Evolutionary conservation across 257 asterid genomes (phyloP).

Genomic region (Scutellaria galericulata): DNA sequence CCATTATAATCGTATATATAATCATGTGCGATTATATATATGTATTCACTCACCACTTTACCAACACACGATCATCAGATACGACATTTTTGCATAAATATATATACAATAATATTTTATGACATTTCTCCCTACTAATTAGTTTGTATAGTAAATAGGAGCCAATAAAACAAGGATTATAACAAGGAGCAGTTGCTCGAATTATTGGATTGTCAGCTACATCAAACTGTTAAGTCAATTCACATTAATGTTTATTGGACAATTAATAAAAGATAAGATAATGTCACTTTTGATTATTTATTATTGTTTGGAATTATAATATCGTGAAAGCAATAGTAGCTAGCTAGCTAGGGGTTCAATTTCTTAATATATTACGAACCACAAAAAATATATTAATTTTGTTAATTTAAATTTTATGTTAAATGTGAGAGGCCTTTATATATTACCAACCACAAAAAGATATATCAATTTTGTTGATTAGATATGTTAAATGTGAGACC

Average conservation of each 20-base stretch:
- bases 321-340: constrained; percentile 12
- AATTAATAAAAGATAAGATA: neutral
- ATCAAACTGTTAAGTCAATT: constrained; percentile 21
- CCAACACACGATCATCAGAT: no score
- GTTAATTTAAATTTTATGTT: no score
- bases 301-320: constrained; percentile 11
- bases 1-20: no score
- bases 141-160: neutral
- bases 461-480: neutral
- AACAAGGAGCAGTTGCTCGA: no score
- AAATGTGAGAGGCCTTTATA: neutral
- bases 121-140: no score
- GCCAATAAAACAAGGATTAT: neutral
- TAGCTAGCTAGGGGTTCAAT: neutral
- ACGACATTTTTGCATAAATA: no score
- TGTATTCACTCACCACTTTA: no score
- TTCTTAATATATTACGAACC: constrained; percentile 1
- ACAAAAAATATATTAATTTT: neutral
- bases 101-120: no score
- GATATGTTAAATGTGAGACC: constrained; percentile 10
- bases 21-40: no score
- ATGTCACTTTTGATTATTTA: neutral
- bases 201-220: constrained; percentile 4
- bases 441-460: neutral
- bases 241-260: constrained; percentile 18